phyloP scores from a whole-genome alignment of 805 yeast species.

The Teunomyces barrocoloradensis region DNA sequence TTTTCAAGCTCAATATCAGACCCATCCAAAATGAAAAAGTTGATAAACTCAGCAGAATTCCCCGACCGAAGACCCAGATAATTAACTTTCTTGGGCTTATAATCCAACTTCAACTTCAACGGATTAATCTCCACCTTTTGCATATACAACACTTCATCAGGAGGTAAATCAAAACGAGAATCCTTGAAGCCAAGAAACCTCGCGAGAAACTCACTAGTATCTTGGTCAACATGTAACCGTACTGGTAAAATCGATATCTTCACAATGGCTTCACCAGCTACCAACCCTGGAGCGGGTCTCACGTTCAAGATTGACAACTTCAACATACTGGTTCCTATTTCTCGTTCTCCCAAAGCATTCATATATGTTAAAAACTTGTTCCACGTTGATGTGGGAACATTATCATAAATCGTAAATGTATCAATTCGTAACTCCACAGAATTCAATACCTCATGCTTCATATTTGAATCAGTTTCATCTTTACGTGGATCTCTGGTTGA shows the following conservation, averaged over 20 bases:
- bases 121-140: conserved; percentile 65
- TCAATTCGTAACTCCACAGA: conserved; percentile 48
- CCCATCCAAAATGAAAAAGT: conserved; percentile 85
- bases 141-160: conserved; percentile 64
- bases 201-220: conserved; percentile 78
- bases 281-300: conserved; percentile 59
- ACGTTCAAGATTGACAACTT: conserved; percentile 52
- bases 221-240: conserved; percentile 87
- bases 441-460: conserved; percentile 46
- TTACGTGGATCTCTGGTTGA: conserved; percentile 48
- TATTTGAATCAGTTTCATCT: conserved; percentile 28
- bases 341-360: conserved; percentile 69
- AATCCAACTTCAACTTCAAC: conserved; percentile 70
- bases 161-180: conserved; percentile 58
- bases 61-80: conserved; percentile 85
- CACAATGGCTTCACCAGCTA: conserved; percentile 66
- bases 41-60: conserved; percentile 80
- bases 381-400: conserved; percentile 88
- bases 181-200: conserved; percentile 83
- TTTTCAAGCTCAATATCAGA: conserved; percentile 66
- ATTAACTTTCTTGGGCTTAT: conserved; percentile 87
- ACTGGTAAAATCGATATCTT: conserved; percentile 63
- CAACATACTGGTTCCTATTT: conserved; percentile 64
- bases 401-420: conserved; percentile 65
- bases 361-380: conserved; percentile 73